A percentile compares a stretch with the other conserved stretches of the same genome.
These are phyloP conservation scores for Pichia nakasei DNA, from an alignment of 805 yeast genomes.

Conservation along the genomic window DNA sequence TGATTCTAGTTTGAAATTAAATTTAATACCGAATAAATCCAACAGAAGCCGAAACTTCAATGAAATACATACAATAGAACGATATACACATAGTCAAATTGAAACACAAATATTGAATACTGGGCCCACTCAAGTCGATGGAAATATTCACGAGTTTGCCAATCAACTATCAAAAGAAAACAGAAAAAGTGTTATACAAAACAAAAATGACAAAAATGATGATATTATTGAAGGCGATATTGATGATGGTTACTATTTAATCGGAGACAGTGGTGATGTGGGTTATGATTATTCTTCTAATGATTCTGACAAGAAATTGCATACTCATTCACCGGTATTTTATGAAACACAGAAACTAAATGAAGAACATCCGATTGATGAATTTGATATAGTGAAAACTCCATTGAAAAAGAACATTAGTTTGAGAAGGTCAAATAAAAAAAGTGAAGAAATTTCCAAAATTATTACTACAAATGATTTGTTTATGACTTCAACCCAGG, in stretches of 20 bases:
- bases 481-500: slow-evolving; percentile 1
- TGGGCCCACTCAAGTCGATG: slow-evolving; percentile 17
- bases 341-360: background rate
- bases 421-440: background rate
- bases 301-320: background rate
- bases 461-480: no score
- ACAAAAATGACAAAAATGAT: background rate
- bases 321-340: background rate
- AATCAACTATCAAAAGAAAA: slow-evolving; percentile 11
- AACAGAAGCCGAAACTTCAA: background rate
- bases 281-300: no score
- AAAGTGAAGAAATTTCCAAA: background rate
- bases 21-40: slow-evolving; percentile 12
- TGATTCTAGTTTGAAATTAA: slow-evolving; percentile 19
- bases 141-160: slow-evolving; percentile 15
- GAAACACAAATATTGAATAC: background rate
- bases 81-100: background rate
- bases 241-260: background rate
- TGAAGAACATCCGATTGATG: background rate
- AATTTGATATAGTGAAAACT: background rate
- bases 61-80: background rate
- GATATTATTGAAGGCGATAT: slow-evolving; percentile 2
- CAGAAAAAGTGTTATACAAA: background rate
- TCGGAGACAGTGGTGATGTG: background rate
- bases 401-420: background rate